Conservation (phyloP, 176 grass and related monocot genomes). For the Puccinellia tenuiflora region DNA sequence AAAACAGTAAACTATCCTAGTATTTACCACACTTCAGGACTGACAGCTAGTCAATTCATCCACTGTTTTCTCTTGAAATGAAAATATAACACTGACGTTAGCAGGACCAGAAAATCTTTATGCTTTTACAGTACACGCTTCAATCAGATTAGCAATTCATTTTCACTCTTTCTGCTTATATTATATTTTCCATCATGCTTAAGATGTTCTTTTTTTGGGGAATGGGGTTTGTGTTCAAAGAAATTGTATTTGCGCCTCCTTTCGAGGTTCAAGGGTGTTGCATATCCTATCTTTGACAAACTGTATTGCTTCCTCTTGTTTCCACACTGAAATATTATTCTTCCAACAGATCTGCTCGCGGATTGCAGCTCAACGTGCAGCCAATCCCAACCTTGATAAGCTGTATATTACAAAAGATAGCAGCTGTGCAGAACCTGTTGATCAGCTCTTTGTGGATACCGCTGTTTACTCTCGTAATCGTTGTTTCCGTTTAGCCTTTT, state of each 20-base stretch:
- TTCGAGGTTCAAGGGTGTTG: background rate
- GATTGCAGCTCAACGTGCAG: constrained; percentile 48
- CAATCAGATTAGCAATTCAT: background rate
- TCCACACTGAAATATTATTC: constrained; percentile 13
- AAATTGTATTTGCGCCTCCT: background rate
- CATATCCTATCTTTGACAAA: background rate
- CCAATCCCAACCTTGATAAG: constrained; percentile 49
- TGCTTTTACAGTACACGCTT: background rate
- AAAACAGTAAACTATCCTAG: background rate
- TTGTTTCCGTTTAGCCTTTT: constrained; percentile 87
- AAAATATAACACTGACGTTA: background rate
- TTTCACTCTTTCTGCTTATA: background rate
- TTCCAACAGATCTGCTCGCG: constrained; percentile 58
- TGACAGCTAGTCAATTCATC: background rate
- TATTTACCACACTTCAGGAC: background rate
- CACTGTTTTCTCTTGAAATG: background rate
- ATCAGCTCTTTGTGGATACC: constrained; percentile 73
- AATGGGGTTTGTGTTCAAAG: background rate
- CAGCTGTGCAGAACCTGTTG: constrained; percentile 22
- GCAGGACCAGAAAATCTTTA: background rate
- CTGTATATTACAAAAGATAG: constrained; percentile 72
- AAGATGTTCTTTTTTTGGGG: background rate
- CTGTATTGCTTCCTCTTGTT: constrained; percentile 3
- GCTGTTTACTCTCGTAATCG: constrained; percentile 93
- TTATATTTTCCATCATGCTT: background rate